A percentile compares a stretch with the other conserved stretches of the same genome.
Evolutionary conservation across 768 basidiomycete genomes (phyloP).

Genomic region (Tulasnella sp.): DNA sequence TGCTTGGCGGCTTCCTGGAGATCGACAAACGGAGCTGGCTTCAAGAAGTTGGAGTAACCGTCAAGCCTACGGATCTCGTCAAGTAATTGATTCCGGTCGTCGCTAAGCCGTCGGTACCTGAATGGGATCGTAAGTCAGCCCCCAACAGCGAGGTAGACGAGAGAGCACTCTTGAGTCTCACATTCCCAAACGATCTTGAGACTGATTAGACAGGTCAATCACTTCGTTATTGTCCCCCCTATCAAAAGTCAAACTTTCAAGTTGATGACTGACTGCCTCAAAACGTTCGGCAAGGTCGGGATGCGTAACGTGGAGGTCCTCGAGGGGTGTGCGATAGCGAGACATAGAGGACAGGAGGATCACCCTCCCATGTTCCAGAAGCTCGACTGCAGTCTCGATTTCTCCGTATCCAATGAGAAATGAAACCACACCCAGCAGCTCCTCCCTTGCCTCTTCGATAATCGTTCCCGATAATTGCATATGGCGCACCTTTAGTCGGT

Average conservation of each 20-base stretch:
- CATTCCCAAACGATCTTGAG: not conserved
- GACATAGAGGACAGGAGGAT: not conserved
- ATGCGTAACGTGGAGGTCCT: not conserved
- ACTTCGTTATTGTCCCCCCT: not conserved
- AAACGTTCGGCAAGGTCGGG: not conserved
- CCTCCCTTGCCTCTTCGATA: too few relatives aligned
- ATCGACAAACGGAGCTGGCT: not conserved
- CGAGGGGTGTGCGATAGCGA: not conserved
- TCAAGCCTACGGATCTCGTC: not conserved
- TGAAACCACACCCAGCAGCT: too few relatives aligned
- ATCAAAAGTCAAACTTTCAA: not conserved
- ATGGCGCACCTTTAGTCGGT: too few relatives aligned
- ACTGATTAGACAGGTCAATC: not conserved
- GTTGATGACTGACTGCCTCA: not conserved
- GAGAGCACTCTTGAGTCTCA: not conserved
- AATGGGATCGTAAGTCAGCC: not conserved
- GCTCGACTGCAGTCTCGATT: too few relatives aligned
- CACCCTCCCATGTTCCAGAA: not conserved
- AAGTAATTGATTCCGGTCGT: conserved; percentile 6
- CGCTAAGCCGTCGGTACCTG: not conserved
- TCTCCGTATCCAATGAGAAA: too few relatives aligned
- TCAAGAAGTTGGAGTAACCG: conserved; percentile 7
- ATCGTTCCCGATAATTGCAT: too few relatives aligned
- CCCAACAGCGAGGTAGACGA: not conserved
- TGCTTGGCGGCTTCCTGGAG: conserved; percentile 4